Percentiles rank a stretch among this genome's conserved stretches.
Conservation (phyloP, 495 filamentous ascomycete genomes). For the Aspergillus conjunctus region DNA sequence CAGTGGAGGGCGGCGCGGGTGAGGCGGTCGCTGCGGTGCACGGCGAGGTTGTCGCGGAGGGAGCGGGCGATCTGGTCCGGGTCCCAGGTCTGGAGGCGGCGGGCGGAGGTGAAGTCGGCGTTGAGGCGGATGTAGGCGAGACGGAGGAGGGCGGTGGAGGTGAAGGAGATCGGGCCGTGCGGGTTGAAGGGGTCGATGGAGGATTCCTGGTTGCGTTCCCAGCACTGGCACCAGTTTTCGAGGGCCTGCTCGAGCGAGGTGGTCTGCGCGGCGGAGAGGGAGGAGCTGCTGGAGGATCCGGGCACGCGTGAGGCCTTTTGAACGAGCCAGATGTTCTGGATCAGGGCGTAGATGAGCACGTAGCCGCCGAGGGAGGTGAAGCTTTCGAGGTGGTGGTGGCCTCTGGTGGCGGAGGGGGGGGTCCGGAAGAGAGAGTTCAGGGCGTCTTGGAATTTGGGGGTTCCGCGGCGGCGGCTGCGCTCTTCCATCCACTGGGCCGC, state of each 20-base stretch:
- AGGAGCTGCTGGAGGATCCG: conserved; percentile 45
- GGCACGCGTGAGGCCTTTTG: conserved; percentile 57
- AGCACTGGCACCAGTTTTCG: conserved; percentile 62
- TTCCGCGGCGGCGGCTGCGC: conserved; percentile 29
- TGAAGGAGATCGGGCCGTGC: conserved; percentile 65
- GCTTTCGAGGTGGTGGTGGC: conserved; percentile 26
- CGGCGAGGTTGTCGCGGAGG: conserved; percentile 58
- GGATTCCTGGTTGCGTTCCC: conserved; percentile 58
- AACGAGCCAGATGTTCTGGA: conserved; percentile 69
- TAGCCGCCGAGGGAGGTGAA: conserved; percentile 67
- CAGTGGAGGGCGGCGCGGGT: conserved; percentile 66
- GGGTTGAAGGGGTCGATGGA: conserved; percentile 53
- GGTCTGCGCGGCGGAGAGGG: conserved; percentile 54
- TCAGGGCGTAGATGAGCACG: conserved; percentile 66
- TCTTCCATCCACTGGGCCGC: conserved; percentile 35
- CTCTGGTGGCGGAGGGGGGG: conserved; percentile 21
- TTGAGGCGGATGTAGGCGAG: conserved; percentile 70
- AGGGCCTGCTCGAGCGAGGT: conserved; percentile 60
- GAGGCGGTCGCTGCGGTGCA: conserved; percentile 58
- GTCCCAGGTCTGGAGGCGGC: conserved; percentile 64
- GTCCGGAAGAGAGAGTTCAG: conserved; percentile 31
- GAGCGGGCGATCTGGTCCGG: conserved; percentile 60
- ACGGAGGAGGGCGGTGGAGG: conserved; percentile 64
- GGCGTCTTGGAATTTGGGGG: conserved; percentile 41
- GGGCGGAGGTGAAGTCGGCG: conserved; percentile 63